These are phyloP conservation scores for Blastocystis sp. DNA, from an alignment of 352 stramenopile species.

Conservation along the genomic window DNA sequence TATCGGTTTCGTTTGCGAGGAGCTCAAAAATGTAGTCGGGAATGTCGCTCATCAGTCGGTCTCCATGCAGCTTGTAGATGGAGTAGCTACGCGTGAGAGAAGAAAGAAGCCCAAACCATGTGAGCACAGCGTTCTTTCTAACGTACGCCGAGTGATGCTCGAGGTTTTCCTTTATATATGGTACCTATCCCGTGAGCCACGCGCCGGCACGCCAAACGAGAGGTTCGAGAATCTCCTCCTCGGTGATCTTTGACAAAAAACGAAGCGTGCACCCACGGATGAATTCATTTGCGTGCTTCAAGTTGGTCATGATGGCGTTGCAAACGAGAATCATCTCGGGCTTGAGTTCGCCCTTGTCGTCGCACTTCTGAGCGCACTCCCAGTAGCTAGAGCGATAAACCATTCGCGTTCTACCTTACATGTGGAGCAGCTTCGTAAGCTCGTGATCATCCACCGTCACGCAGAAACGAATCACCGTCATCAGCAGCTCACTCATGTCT, in stretches of 20 bases:
- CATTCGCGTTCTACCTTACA: constrained; percentile 85
- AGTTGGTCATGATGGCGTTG: constrained; percentile 98
- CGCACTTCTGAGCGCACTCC: constrained; percentile 77
- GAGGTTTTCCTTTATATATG: constrained; percentile 91
- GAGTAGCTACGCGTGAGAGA: constrained; percentile 91
- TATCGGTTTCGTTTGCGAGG: constrained; percentile 91
- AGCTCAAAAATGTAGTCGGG: constrained; percentile 95
- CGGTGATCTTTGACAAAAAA: constrained; percentile 99
- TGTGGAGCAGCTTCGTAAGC: constrained; percentile 98
- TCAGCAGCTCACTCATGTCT: constrained; percentile 95
- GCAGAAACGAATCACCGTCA: constrained; percentile 99
- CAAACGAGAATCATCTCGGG: constrained; percentile 99
- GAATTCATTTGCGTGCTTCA: constrained; percentile 99
- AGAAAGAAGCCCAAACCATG: neutral
- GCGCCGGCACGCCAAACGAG: constrained; percentile 78
- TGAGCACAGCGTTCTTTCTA: constrained; percentile 91
- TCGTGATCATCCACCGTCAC: constrained; percentile 98
- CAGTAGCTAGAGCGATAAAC: constrained; percentile 70
- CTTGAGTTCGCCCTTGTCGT: constrained; percentile 88
- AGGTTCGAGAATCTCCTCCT: constrained; percentile 92
- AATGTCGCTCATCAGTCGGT: constrained; percentile 93
- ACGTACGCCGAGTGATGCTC: constrained; percentile 98
- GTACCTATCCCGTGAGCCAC: constrained; percentile 69
- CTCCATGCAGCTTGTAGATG: constrained; percentile 93
- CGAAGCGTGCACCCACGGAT: constrained; percentile 97